These are phyloP conservation scores for Podospora sp. DNA, from an alignment of 495 filamentous ascomycete species.

Conservation along the genomic window DNA sequence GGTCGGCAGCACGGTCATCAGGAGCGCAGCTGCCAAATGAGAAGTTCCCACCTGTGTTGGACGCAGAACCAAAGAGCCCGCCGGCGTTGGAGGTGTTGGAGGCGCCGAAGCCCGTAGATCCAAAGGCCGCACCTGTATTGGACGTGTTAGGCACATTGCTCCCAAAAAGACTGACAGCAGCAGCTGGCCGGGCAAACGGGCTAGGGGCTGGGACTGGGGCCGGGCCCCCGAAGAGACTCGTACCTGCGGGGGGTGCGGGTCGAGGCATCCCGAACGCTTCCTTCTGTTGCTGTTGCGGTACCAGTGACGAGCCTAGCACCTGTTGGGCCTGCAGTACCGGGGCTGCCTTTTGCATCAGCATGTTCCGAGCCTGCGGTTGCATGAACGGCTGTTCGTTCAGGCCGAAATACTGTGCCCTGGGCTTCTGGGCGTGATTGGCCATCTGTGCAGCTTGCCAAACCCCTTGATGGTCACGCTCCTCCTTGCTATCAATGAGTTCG, in stretches of 20 bases:
- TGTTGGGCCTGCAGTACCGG: neutral
- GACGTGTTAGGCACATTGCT: neutral
- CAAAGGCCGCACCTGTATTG: neutral
- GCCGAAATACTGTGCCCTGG: conserved; percentile 41
- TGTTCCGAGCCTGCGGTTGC: neutral
- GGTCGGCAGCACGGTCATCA: too few species aligned
- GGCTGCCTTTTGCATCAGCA: neutral
- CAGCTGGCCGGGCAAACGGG: neutral
- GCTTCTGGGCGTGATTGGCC: conserved; percentile 29
- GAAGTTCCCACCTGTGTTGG: neutral
- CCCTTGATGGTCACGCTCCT: conserved; percentile 32
- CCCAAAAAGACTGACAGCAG: neutral
- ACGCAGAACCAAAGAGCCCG: neutral
- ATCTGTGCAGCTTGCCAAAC: conserved; percentile 32
- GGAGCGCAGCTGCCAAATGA: neutral
- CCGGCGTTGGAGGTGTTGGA: neutral
- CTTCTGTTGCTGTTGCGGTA: neutral
- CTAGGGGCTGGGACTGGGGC: too few species aligned
- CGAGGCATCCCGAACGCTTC: too few species aligned
- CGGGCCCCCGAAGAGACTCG: neutral
- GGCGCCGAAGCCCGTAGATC: neutral
- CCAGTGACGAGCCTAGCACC: neutral
- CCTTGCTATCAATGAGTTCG: conserved; percentile 32
- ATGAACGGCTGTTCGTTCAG: conserved; percentile 9
- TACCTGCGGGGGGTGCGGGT: neutral